Evolutionary conservation across 805 yeast species (phyloP), one percentile per base, ranked within the genome.

Genomic region (Wickerhamiella qilinensis): DNA sequence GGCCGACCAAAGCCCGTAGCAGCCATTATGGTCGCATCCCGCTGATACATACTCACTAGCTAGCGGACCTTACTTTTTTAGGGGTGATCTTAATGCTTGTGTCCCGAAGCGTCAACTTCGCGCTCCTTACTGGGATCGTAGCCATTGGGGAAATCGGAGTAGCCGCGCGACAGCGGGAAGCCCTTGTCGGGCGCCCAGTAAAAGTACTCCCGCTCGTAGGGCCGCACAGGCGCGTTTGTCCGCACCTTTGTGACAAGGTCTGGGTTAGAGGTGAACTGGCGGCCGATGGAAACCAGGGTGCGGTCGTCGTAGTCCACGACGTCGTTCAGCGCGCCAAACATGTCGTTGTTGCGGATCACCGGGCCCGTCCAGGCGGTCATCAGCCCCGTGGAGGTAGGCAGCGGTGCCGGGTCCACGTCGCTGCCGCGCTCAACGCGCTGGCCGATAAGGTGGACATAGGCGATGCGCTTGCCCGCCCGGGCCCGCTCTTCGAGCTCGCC

Each of bases 221-320:
- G 45, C 41, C 57, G 60, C 41, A 71, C 52, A 32, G 63, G 62
- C 27, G 53, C 38, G 22, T 64, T 64, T 22, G 65, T 53, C 43
- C 59, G 53, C 30, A 73, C 39, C 43, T 74, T 58, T n/a, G 55
- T 47, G 17, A 63, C 66, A 25, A 74, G 50, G 48, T 74, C 79
- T 1, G 78, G 77, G 55, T 73, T 73, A 20, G 75, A 54, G 36
- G 68, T 63, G 52, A 63, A 71, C 40, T 54, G 57, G 43, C 77
- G 63, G 25, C 76, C 76, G 42, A 60, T 52, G 1, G 63, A 70
- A 27, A 65, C 46, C 31, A 61, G 30, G 11, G 45, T 38, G 30
- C 40, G 48, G 29, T 59, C 57, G 19, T 58, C 54, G 22, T 33
- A 11, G 15, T 38, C 29, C 3, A 48, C 45, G 7, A 37, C 40